Conservation (phyloP, 148 eudicot species). For the Amaranthus hypochondriacus region DNA sequence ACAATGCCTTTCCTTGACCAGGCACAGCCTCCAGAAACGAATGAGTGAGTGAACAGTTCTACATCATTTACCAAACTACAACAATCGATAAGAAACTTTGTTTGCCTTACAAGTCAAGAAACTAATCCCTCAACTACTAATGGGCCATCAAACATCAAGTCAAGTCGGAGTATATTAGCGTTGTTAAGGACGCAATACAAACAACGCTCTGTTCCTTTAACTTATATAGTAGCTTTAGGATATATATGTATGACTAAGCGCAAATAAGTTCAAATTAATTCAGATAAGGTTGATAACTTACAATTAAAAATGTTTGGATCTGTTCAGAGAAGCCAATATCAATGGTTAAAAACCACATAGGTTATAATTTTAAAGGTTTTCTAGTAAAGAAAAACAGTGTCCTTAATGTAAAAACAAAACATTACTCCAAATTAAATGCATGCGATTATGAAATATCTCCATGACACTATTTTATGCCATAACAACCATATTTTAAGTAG, state of each 20-base stretch:
- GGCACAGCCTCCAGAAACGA: too few species aligned
- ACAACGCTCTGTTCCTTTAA: background rate
- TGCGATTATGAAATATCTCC: background rate
- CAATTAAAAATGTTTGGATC: too few species aligned
- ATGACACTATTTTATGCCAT: background rate
- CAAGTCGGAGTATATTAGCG: background rate
- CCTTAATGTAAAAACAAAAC: background rate
- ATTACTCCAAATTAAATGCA: background rate
- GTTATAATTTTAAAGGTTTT: background rate
- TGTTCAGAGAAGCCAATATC: background rate
- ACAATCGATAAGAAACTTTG: background rate
- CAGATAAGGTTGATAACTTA: background rate
- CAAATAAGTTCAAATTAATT: background rate
- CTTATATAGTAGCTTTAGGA: background rate
- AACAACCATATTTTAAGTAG: background rate
- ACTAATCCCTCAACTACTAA: background rate
- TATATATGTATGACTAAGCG: background rate
- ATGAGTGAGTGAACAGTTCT: background rate
- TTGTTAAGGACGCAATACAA: background rate
- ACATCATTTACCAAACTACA: background rate
- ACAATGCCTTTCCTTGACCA: background rate
- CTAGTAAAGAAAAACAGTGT: background rate
- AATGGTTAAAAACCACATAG: background rate
- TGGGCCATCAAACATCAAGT: background rate
- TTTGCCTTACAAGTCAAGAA: background rate